Percentiles rank a stretch among this genome's conserved stretches.
These are phyloP conservation scores for Hericium rajendrae DNA, from an alignment of 768 basidiomycete species.

Conservation along the genomic window DNA sequence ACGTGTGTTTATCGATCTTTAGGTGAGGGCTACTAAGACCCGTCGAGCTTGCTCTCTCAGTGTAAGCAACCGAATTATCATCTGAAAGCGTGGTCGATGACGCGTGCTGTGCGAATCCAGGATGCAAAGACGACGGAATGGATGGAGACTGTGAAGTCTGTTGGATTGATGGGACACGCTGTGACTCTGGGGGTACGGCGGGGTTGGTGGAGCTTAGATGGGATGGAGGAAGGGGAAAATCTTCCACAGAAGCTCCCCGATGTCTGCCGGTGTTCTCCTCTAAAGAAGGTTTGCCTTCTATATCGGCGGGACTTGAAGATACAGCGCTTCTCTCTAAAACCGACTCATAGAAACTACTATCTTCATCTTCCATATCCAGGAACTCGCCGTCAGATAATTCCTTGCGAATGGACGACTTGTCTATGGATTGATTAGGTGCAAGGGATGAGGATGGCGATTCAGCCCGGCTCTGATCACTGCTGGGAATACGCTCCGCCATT, in stretches of 20 bases:
- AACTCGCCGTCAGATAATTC: constrained; percentile 39
- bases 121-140: neutral
- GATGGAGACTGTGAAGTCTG: neutral
- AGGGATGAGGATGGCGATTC: neutral
- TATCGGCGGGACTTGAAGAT: constrained; percentile 5
- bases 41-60: no score
- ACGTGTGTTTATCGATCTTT: constrained; percentile 12
- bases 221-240: constrained; percentile 14
- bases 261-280: constrained; percentile 7
- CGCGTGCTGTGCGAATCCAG: neutral
- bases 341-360: constrained; percentile 31
- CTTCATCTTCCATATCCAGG: constrained; percentile 51
- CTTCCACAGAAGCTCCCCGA: constrained; percentile 9
- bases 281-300: constrained; percentile 9
- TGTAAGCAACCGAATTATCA: neutral
- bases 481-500: constrained; percentile 12
- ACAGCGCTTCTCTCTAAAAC: constrained; percentile 27
- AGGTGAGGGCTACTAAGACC: constrained; percentile 6
- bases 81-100: neutral
- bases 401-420: constrained; percentile 11
- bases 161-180: no score
- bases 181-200: no score
- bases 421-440: constrained; percentile 7
- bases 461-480: constrained; percentile 2
- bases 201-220: neutral